Conservation (phyloP, 2,329 filamentous ascomycete species). For the Iodosphaeria phyllophila region DNA sequence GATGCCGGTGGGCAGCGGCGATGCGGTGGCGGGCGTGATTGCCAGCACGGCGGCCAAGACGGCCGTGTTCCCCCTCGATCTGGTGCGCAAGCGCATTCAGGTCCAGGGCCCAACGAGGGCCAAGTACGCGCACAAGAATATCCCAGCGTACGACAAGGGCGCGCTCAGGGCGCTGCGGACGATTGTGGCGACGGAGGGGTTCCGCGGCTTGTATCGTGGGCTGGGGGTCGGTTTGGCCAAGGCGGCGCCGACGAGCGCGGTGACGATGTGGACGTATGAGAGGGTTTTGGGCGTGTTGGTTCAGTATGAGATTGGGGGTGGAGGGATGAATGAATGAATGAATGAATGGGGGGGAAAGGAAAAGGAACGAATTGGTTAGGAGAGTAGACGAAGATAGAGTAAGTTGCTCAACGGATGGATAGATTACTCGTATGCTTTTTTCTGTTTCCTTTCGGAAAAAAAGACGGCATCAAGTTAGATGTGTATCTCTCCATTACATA, state of each 20-base stretch:
- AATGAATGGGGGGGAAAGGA: background rate
- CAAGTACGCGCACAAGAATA: conserved; percentile 69
- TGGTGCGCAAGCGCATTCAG: conserved; percentile 82
- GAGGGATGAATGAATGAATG: conserved; percentile 4
- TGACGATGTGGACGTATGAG: conserved; percentile 94
- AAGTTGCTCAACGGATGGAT: too few relatives aligned
- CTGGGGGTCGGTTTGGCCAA: conserved; percentile 80
- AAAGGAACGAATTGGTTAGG: too few relatives aligned
- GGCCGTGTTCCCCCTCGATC: conserved; percentile 77
- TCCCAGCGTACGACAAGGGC: conserved; percentile 59
- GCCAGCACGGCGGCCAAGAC: conserved; percentile 77
- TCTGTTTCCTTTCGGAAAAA: background rate
- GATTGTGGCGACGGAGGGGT: conserved; percentile 57
- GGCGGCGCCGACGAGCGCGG: conserved; percentile 77
- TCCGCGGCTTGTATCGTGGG: conserved; percentile 70
- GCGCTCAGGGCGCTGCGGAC: conserved; percentile 45
- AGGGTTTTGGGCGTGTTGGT: conserved; percentile 44
- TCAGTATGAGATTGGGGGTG: conserved; percentile 14
- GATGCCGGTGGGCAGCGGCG: conserved; percentile 56
- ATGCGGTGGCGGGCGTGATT: conserved; percentile 65
- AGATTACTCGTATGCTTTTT: background rate
- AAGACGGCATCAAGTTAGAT: too few relatives aligned
- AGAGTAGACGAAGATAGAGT: too few relatives aligned
- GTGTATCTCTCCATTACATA: too few relatives aligned
- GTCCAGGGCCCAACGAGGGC: conserved; percentile 77